Conservation (phyloP, 768 basidiomycete species). For the Naganishia randhawae region DNA sequence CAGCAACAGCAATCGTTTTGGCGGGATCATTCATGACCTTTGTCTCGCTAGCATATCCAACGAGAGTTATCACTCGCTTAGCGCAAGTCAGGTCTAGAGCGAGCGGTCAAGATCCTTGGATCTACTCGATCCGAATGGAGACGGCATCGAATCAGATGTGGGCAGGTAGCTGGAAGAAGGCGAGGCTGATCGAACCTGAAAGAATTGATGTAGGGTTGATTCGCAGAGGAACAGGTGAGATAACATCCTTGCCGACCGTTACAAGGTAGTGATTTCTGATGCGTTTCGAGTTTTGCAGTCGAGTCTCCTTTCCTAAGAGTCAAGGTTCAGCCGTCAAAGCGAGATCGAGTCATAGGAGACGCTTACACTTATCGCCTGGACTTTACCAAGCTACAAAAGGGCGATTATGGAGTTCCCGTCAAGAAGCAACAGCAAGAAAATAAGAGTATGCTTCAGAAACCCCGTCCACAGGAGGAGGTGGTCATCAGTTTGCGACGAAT, state of each 20-base stretch:
- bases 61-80: constrained; percentile 20
- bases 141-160: constrained; percentile 29
- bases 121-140: constrained; percentile 23
- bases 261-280: neutral
- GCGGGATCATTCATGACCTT: constrained; percentile 13
- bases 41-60: constrained; percentile 22
- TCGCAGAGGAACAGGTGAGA: constrained; percentile 16
- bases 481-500: constrained; percentile 25
- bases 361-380: constrained; percentile 23
- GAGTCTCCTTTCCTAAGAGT: constrained; percentile 20
- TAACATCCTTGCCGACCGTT: neutral
- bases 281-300: neutral
- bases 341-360: constrained; percentile 5
- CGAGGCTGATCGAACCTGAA: constrained; percentile 16
- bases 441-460: neutral
- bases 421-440: neutral
- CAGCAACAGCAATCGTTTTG: constrained; percentile 15
- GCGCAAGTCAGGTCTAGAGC: constrained; percentile 6
- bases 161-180: constrained; percentile 13
- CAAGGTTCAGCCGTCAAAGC: constrained; percentile 9
- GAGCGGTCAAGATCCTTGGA: neutral
- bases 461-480: constrained; percentile 16
- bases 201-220: constrained; percentile 14
- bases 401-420: neutral
- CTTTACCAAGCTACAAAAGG: constrained; percentile 17